Conservation (phyloP, 208 protist species). For the Angomonas ambiguus region DNA sequence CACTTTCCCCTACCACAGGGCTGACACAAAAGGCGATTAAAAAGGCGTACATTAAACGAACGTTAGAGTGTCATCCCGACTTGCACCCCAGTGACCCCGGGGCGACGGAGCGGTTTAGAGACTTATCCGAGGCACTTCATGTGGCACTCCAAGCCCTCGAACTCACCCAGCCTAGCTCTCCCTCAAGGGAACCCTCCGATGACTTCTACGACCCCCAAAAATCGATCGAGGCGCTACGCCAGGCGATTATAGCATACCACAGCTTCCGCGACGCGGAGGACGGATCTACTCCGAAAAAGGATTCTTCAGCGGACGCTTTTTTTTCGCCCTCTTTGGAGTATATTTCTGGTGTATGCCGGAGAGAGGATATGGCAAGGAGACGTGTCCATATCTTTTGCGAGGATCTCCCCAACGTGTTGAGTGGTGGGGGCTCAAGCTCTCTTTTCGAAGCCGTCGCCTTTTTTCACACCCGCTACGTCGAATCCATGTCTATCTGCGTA, state of each 20-base stretch:
- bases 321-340: conserved; percentile 57
- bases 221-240: conserved; percentile 48
- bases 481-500: conserved; percentile 62
- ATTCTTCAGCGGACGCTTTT: conserved; percentile 21
- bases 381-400: conserved; percentile 63
- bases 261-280: conserved; percentile 12
- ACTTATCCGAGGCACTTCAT: conserved; percentile 67
- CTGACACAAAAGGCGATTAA: conserved; percentile 57
- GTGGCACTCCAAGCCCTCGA: conserved; percentile 65
- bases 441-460: conserved; percentile 82
- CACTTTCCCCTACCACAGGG: conserved; percentile 24
- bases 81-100: conserved; percentile 64
- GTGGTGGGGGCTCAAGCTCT: conserved; percentile 49
- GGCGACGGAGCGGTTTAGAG: conserved; percentile 68
- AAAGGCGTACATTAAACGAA: conserved; percentile 75
- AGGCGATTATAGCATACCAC: conserved; percentile 53
- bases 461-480: conserved; percentile 69
- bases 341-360: conserved; percentile 64
- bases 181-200: neutral
- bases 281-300: neutral
- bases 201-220: conserved; percentile 41
- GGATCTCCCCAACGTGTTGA: conserved; percentile 61
- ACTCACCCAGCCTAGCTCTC: conserved; percentile 13
- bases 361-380: conserved; percentile 58
- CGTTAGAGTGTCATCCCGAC: conserved; percentile 77